Evolutionary conservation across 148 eudicot species (phyloP), one percentile per base, ranked within the genome.

Genomic region (Pouteria glomerata): DNA sequence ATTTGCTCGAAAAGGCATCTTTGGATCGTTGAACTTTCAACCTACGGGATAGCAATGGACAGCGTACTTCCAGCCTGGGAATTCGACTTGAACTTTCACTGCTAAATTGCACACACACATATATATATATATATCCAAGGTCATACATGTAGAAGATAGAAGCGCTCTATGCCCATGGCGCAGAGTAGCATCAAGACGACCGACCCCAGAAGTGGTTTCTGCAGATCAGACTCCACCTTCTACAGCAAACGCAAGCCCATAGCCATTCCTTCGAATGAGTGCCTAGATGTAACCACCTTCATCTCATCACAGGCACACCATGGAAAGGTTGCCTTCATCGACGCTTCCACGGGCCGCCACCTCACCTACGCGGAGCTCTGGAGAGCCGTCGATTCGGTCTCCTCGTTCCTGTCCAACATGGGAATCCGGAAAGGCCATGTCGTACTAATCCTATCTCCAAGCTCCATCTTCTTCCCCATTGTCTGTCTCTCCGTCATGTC

Each of bases 401-500:
- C 99, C 8, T 73, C 69, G 42, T 63, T 81, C 52, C 93, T 89
- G 85, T 82, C 85, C 75, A 80, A 84, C 68, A 60, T 80, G 55
- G 83, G 82, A 3, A 67, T 91, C 30, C 81, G 86, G 0, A 95
- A 95, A 35, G 92, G 90, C 75, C 79, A 95, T 75, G 99, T 95
- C 53, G 64, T 88, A 33, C 78, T 95, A 63, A 75, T 95, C 42
- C 94, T 95, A 67, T 86, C 94, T 0, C 99, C 99, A 0, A 91
- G 88, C 79, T 95, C 99, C n/a, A 78, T 91, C 71, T 79, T 63
- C 82, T 91, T 91, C 82, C 99, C 99, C 0, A 12, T 91, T 27
- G 88, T 95, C n/a, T 88, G 93, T 62, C 90, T 95, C 66, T 74
- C 99, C 26, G 90, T 86, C 6, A 84, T 91, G 86, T 86, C 96